phyloP scores from a whole-genome alignment of 352 stramenopile species.

The Globisporangium acanthophoron region DNA sequence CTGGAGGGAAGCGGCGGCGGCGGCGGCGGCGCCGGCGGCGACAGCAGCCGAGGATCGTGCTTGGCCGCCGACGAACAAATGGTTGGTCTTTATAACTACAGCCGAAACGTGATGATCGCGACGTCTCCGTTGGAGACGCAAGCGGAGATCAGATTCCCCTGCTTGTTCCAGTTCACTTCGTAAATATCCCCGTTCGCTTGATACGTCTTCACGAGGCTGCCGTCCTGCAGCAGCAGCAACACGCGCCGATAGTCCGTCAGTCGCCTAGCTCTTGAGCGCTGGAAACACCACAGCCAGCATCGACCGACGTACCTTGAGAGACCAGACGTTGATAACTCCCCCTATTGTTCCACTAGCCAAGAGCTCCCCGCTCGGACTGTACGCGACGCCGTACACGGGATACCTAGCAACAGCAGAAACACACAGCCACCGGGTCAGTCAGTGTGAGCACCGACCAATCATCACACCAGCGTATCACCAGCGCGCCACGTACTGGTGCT shows the following conservation, averaged over 20 bases:
- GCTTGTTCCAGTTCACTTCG: constrained; percentile 97
- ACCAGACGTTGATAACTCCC: constrained; percentile 97
- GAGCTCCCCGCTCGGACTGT: constrained; percentile 89
- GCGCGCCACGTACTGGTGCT: constrained; percentile 78
- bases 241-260: not conserved
- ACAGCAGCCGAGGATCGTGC: not conserved
- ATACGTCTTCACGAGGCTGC: constrained; percentile 81
- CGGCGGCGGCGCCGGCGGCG: not conserved
- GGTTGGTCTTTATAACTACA: constrained; percentile 78
- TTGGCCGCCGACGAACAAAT: constrained; percentile 10
- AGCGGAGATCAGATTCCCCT: constrained; percentile 80
- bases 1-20: not conserved
- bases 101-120: constrained; percentile 87
- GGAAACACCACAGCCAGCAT: no score
- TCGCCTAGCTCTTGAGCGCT: not conserved
- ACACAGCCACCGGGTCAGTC: constrained; percentile 15
- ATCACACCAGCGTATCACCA: constrained; percentile 15
- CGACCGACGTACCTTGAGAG: constrained; percentile 81
- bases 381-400: constrained; percentile 84
- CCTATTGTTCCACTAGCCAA: constrained; percentile 96
- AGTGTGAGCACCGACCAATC: not conserved
- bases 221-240: constrained; percentile 34
- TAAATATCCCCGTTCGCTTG: constrained; percentile 96
- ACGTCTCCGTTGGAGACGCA: constrained; percentile 85
- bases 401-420: constrained; percentile 33